Evolutionary conservation across 257 asterid genomes (phyloP).

Genomic region (Plantago ovata): DNA sequence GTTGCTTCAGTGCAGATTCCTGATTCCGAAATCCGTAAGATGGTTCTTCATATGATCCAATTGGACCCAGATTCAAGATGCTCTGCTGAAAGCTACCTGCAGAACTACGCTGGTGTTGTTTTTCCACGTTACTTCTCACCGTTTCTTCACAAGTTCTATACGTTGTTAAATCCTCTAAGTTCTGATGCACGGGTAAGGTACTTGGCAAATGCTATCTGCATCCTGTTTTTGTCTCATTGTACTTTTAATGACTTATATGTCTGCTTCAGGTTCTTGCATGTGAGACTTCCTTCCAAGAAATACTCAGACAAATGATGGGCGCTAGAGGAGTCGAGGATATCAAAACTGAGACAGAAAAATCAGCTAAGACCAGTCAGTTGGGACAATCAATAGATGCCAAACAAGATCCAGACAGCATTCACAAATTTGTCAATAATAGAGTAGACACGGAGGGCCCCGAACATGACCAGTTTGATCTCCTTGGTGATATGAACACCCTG

Average conservation of each 20-base stretch:
- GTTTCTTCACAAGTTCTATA: constrained; percentile 90
- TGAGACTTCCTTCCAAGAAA: constrained; percentile 87
- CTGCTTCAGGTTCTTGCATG: constrained; percentile 83
- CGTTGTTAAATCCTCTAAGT: constrained; percentile 78
- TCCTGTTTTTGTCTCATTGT: constrained; percentile 12
- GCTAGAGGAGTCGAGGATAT: constrained; percentile 36
- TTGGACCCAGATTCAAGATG: constrained; percentile 81
- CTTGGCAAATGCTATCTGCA: constrained; percentile 12
- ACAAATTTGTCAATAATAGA: constrained; percentile 31
- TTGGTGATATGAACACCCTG: constrained; percentile 61
- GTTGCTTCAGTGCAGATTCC: constrained; percentile 65
- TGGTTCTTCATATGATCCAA: constrained; percentile 99
- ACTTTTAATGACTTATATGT: constrained; percentile 16
- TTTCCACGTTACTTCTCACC: constrained; percentile 95
- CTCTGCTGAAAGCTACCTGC: constrained; percentile 94
- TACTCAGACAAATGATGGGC: constrained; percentile 84
- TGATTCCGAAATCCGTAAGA: constrained; percentile 93
- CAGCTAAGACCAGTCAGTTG: constrained; percentile 28
- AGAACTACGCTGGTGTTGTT: constrained; percentile 71
- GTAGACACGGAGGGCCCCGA: constrained; percentile 44
- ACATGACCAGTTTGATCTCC: constrained; percentile 71
- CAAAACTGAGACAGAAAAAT: constrained; percentile 27
- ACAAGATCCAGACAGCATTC: constrained; percentile 25
- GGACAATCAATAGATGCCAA: constrained; percentile 32
- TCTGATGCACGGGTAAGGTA: constrained; percentile 91